Evolutionary conservation across 306 rosid species (phyloP).

Genomic region (Sophora flavescens): DNA sequence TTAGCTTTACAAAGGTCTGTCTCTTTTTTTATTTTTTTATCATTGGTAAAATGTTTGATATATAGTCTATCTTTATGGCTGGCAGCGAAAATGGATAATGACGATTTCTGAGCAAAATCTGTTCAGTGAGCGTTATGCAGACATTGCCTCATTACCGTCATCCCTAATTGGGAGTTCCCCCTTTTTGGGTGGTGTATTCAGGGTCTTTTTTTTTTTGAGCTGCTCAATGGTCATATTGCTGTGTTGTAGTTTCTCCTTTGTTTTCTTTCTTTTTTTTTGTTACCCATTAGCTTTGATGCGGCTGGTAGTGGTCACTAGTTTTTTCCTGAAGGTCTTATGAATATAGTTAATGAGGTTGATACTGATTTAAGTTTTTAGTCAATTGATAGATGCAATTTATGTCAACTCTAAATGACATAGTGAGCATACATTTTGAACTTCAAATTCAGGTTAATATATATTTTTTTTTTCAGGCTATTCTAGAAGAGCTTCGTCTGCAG

Average conservation of each 20-base stretch:
- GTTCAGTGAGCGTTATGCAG: slow-evolving; percentile 23
- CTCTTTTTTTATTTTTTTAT: not conserved
- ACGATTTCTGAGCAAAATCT: slow-evolving; percentile 18
- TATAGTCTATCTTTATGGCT: slow-evolving; percentile 5
- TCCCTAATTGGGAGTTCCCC: not conserved
- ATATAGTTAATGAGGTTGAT: not conserved
- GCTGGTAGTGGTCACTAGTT: not conserved
- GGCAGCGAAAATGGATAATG: slow-evolving; percentile 6
- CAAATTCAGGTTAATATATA: slow-evolving; percentile 56
- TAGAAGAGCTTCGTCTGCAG: slow-evolving; percentile 16
- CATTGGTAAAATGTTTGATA: slow-evolving; percentile 5
- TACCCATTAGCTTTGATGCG: not conserved
- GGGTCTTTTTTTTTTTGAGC: not conserved
- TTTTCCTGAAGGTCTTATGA: not conserved
- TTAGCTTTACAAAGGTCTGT: not conserved
- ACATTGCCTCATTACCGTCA: slow-evolving; percentile 7
- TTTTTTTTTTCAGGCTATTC: slow-evolving; percentile 21
- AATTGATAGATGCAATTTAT: slow-evolving; percentile 17
- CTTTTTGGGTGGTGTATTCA: not conserved
- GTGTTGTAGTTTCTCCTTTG: slow-evolving; percentile 5
- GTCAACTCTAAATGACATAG: slow-evolving; percentile 54
- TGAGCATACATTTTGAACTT: slow-evolving; percentile 53
- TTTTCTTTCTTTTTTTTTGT: not conserved
- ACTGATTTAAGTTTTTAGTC: slow-evolving; percentile 16
- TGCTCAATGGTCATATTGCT: not conserved